Conservation (phyloP, 208 protist genomes). For the Angomonas ambiguus region DNA sequence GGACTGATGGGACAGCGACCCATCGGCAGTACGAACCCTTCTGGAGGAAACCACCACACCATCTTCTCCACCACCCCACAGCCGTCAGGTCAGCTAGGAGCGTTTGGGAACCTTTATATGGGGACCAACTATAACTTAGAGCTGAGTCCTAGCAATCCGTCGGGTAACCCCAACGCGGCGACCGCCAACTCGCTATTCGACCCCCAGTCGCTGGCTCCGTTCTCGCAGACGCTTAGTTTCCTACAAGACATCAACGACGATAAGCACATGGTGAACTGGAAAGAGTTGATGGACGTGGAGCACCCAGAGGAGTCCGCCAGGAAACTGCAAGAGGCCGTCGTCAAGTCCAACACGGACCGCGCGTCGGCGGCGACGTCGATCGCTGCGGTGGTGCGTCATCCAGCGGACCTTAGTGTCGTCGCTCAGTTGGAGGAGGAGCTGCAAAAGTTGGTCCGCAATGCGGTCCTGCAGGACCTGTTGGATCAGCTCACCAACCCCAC, state of each 20-base stretch:
- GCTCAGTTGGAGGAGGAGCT: constrained; percentile 32
- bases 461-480: constrained; percentile 52
- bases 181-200: constrained; percentile 3
- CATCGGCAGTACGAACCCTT: neutral
- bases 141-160: neutral
- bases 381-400: constrained; percentile 39
- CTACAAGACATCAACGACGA: constrained; percentile 2
- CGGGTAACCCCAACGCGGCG: neutral
- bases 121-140: constrained; percentile 5
- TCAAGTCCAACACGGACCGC: constrained; percentile 9
- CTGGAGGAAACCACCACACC: neutral
- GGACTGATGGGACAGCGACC: neutral
- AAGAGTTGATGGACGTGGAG: constrained; percentile 2
- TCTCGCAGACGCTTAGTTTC: neutral
- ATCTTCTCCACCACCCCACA: constrained; percentile 10
- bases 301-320: constrained; percentile 13
- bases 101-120: constrained; percentile 5
- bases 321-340: constrained; percentile 11
- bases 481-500: constrained; percentile 21
- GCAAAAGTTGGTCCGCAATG: constrained; percentile 42
- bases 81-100: neutral
- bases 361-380: constrained; percentile 19
- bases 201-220: neutral
- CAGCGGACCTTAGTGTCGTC: constrained; percentile 48
- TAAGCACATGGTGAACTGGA: constrained; percentile 1